phyloP scores from a whole-genome alignment of 169 alveolate species.

The Eimeria zaria region DNA sequence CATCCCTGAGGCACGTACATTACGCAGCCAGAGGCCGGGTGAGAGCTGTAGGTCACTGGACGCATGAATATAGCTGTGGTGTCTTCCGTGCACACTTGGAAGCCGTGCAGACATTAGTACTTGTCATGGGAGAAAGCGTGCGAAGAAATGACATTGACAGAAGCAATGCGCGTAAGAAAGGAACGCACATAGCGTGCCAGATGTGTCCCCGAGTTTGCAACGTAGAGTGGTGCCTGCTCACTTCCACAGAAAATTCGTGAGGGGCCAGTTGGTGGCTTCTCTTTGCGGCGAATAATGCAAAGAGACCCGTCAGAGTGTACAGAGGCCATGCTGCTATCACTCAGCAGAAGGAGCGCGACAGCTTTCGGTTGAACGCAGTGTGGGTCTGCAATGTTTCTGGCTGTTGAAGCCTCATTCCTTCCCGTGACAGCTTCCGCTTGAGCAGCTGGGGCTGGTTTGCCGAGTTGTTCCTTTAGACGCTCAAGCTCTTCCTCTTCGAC shows the following conservation, averaged over 20 bases:
- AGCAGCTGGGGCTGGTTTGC: conserved; percentile 57
- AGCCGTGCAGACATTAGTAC: background rate
- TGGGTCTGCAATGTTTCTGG: background rate
- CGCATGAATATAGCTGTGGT: background rate
- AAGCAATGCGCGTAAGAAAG: background rate
- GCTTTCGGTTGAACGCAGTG: background rate
- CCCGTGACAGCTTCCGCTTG: background rate
- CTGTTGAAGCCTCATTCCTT: conserved; percentile 2
- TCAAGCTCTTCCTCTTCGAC: conserved; percentile 32
- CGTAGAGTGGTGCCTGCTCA: conserved; percentile 28
- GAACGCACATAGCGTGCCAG: background rate
- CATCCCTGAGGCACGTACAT: background rate
- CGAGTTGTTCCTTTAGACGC: conserved; percentile 33
- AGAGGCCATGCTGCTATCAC: conserved; percentile 8
- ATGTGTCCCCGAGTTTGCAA: background rate
- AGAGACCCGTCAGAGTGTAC: conserved; percentile 27
- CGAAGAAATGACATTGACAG: background rate
- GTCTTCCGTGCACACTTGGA: background rate
- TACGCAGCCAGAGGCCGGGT: background rate
- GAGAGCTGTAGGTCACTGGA: background rate
- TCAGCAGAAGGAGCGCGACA: conserved; percentile 19
- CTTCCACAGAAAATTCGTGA: conserved; percentile 54
- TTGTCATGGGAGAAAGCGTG: background rate
- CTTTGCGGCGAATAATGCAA: conserved; percentile 64
- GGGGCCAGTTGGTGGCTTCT: conserved; percentile 1